A percentile compares a stretch with the other conserved stretches of the same genome.
Evolutionary conservation across 192 early-diverging fungal species (phyloP).

Genomic region (Thoreauomyces humboldtii): DNA sequence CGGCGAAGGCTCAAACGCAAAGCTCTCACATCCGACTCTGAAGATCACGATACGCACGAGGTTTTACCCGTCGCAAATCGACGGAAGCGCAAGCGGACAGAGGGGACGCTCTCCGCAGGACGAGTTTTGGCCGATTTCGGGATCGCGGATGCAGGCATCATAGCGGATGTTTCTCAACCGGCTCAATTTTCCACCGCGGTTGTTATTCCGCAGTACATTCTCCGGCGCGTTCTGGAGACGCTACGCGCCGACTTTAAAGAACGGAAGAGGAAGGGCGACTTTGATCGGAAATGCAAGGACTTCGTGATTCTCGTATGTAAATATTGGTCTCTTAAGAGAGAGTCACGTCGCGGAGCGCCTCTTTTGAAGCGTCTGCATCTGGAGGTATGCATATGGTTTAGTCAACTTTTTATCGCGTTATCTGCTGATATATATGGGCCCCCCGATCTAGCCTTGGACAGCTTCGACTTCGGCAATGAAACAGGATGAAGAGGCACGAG

Average conservation of each 20-base stretch:
- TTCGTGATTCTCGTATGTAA: slow-evolving; percentile 71
- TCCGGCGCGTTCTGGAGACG: slow-evolving; percentile 45
- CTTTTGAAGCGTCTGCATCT: slow-evolving; percentile 92
- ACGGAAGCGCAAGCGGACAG: not conserved
- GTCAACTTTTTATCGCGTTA: not conserved
- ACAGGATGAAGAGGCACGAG: slow-evolving; percentile 75
- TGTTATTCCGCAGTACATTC: slow-evolving; percentile 62
- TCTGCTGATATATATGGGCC: not conserved
- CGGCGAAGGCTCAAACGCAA: slow-evolving; percentile 3
- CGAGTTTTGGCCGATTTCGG: slow-evolving; percentile 3
- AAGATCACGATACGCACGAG: no score
- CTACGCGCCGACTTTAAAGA: slow-evolving; percentile 11
- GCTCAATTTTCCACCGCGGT: slow-evolving; percentile 56
- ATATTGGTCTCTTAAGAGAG: slow-evolving; percentile 96
- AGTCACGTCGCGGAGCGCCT: slow-evolving; percentile 85
- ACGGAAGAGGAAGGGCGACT: slow-evolving; percentile 20
- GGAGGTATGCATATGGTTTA: slow-evolving; percentile 56
- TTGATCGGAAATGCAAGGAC: slow-evolving; percentile 46
- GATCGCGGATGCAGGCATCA: not conserved
- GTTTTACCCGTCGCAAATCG: no score
- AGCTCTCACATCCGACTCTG: no score
- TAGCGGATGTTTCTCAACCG: not conserved
- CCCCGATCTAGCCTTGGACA: slow-evolving; percentile 71
- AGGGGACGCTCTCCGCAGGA: not conserved
- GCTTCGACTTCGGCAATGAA: slow-evolving; percentile 49